Percentiles rank a stretch among this genome's conserved stretches.
Conservation (phyloP, 1,284 basidiomycete species). For the Puccinia hordei region DNA sequence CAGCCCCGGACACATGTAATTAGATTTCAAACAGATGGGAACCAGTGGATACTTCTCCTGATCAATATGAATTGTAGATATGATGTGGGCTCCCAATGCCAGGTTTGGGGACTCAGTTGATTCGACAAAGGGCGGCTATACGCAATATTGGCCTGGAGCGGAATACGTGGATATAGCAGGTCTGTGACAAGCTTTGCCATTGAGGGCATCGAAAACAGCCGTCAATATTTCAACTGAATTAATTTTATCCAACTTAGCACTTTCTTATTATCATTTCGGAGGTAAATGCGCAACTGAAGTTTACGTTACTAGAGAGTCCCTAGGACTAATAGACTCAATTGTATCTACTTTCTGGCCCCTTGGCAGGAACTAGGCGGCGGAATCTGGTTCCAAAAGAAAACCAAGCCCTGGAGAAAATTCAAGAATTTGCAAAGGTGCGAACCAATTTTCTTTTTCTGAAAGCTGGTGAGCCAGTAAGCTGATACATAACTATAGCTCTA, state of each 20-base stretch:
- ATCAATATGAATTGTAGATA: conserved; percentile 7
- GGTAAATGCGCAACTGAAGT: background rate
- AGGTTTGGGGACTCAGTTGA: conserved; percentile 20
- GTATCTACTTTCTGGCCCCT: background rate
- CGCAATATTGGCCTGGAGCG: conserved; percentile 25
- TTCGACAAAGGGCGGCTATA: conserved; percentile 18
- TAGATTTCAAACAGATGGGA: background rate
- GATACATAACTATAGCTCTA: conserved; percentile 12
- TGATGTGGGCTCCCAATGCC: conserved; percentile 39
- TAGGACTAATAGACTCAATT: background rate
- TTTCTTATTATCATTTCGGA: conserved; percentile 45
- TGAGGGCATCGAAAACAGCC: background rate
- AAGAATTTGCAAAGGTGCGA: conserved; percentile 39
- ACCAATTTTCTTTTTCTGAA: background rate
- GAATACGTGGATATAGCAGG: conserved; percentile 24
- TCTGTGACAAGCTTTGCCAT: conserved; percentile 1
- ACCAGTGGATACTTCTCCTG: background rate
- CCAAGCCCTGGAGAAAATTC: conserved; percentile 29
- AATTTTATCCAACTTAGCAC: conserved; percentile 3
- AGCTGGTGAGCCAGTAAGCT: background rate
- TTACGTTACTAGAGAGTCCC: background rate
- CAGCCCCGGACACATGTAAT: conserved; percentile 27
- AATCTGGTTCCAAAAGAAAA: conserved; percentile 16
- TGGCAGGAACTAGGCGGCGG: conserved; percentile 1
- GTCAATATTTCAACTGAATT: background rate